These are phyloP conservation scores for Ogataea glucozyma DNA, from an alignment of 805 yeast species.

Conservation along the genomic window DNA sequence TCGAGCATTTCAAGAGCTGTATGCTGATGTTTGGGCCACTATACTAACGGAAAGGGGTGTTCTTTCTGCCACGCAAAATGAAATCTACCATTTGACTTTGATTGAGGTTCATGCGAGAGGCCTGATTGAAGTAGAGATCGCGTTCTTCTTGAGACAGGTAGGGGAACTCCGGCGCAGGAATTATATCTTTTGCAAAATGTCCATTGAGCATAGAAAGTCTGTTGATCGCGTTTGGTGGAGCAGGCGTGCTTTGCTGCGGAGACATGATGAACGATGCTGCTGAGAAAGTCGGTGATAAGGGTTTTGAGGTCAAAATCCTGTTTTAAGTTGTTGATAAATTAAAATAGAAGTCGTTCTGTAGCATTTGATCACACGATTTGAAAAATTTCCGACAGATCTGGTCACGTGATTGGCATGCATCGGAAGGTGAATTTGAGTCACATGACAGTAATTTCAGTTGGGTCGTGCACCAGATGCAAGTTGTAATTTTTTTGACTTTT, in stretches of 20 bases:
- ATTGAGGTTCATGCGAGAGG: not conserved
- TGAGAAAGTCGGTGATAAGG: no score
- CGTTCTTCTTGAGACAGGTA: slow-evolving; percentile 23
- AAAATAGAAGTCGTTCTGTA: no score
- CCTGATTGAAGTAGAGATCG: slow-evolving; percentile 17
- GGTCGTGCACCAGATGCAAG: no score
- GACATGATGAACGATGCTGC: not conserved
- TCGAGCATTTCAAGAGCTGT: slow-evolving; percentile 24
- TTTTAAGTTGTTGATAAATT: no score
- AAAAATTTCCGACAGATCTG: no score
- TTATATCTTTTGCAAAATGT: slow-evolving; percentile 15
- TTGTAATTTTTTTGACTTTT: no score
- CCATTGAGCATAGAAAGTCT: slow-evolving; percentile 25
- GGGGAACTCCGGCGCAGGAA: slow-evolving; percentile 24
- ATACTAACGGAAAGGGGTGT: slow-evolving; percentile 1
- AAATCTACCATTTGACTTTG: slow-evolving; percentile 24
- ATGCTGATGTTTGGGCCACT: slow-evolving; percentile 25
- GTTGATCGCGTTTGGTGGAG: slow-evolving; percentile 8
- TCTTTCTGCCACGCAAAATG: not conserved
- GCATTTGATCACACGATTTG: no score
- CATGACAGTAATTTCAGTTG: no score
- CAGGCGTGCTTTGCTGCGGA: not conserved
- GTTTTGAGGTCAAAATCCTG: no score
- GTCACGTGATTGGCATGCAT: no score
- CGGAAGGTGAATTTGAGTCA: no score